A percentile compares a stretch with the other conserved stretches of the same genome.
Conservation (phyloP, 306 rosid species). For the Rosa chinensis region DNA sequence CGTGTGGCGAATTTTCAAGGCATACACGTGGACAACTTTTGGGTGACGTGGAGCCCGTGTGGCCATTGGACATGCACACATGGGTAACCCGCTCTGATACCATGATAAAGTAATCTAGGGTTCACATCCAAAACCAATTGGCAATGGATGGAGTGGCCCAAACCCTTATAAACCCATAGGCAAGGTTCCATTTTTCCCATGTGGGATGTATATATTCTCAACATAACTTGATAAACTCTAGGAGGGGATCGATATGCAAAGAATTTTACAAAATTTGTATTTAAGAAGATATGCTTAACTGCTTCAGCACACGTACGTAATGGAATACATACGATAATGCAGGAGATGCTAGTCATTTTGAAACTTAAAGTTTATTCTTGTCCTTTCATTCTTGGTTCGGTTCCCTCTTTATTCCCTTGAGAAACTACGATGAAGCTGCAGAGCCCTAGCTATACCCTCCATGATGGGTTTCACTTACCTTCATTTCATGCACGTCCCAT, state of each 20-base stretch:
- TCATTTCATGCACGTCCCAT: conserved; percentile 76
- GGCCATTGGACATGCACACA: too few species aligned
- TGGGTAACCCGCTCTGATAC: too few species aligned
- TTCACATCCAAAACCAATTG: too few species aligned
- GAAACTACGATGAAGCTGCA: conserved; percentile 65
- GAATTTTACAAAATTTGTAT: background rate
- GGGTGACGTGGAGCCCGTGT: too few species aligned
- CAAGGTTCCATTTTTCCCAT: too few species aligned
- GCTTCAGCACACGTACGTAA: background rate
- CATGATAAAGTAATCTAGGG: too few species aligned
- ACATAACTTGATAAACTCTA: background rate
- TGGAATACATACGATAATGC: conserved; percentile 11
- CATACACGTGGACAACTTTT: too few species aligned
- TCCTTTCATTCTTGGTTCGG: conserved; percentile 48
- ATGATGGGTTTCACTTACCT: conserved; percentile 39
- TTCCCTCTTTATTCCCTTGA: conserved; percentile 46
- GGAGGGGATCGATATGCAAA: background rate
- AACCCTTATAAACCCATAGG: too few species aligned
- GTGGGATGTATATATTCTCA: too few species aligned
- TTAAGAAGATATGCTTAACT: background rate
- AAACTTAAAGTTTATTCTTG: conserved; percentile 82
- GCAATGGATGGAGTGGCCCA: too few species aligned
- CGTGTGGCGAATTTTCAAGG: too few species aligned
- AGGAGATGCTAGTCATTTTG: background rate
- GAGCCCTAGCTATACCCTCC: conserved; percentile 22